Percentiles rank a stretch among this genome's conserved stretches.
phyloP scores from a whole-genome alignment of 2,329 filamentous ascomycete species.

The Penicillium brasilianum region DNA sequence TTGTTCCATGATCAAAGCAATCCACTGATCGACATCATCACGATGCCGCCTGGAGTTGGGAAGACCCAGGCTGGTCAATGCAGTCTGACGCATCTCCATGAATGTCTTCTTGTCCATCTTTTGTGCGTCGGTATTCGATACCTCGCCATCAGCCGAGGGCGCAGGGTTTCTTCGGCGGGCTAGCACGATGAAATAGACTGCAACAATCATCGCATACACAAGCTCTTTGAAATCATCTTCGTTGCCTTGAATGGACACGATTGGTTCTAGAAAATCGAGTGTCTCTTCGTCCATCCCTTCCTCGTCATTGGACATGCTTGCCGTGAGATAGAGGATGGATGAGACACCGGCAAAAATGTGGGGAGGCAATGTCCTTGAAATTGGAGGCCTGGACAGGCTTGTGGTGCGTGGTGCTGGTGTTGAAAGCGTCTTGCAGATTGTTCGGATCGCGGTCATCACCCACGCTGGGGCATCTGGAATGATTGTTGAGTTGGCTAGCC shows the following conservation, averaged over 20 bases:
- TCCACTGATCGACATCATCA: conserved; percentile 65
- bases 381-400: conserved; percentile 43
- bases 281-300: conserved; percentile 48
- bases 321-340: conserved; percentile 57
- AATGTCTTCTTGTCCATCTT: conserved; percentile 50
- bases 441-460: conserved; percentile 71
- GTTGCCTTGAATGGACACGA: conserved; percentile 51
- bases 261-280: conserved; percentile 42
- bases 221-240: conserved; percentile 52
- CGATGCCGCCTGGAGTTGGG: conserved; percentile 48
- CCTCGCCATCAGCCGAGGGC: conserved; percentile 15
- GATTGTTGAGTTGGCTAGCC: conserved; percentile 32
- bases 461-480: conserved; percentile 61
- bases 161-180: conserved; percentile 55
- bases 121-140: conserved; percentile 26
- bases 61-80: conserved; percentile 43
- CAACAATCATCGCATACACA: conserved; percentile 46
- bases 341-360: conserved; percentile 76
- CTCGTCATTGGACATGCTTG: conserved; percentile 54
- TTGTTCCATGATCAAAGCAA: conserved; percentile 59
- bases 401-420: conserved; percentile 53
- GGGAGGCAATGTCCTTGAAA: conserved; percentile 62
- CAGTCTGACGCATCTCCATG: conserved; percentile 47
- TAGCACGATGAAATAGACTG: conserved; percentile 52
- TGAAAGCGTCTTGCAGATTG: conserved; percentile 66